phyloP scores from a whole-genome alignment of 169 alveolate genomes.

The Plasmodium chabaudi region DNA sequence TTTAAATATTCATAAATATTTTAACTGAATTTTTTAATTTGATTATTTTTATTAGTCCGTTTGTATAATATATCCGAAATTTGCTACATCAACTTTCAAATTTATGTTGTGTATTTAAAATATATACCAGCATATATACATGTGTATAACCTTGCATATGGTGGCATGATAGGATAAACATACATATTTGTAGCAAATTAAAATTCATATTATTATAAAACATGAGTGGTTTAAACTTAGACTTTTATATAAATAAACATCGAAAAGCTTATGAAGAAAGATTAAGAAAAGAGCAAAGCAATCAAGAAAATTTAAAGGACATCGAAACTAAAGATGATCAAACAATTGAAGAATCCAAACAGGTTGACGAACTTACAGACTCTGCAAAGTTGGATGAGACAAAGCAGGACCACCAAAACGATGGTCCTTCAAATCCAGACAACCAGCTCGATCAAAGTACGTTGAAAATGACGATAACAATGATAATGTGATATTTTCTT shows the following conservation, averaged over 20 bases:
- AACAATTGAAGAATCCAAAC: not conserved
- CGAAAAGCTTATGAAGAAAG: conserved; percentile 70
- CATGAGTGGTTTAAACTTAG: conserved; percentile 41
- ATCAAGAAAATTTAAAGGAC: not conserved
- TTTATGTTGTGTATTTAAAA: too few species aligned
- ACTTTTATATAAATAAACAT: conserved; percentile 68
- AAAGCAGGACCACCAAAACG: not conserved
- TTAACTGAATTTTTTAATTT: too few species aligned
- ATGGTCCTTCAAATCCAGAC: conserved; percentile 20
- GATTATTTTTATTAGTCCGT: too few species aligned
- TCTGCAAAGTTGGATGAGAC: not conserved
- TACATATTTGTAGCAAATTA: too few species aligned
- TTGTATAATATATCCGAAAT: too few species aligned
- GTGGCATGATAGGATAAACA: too few species aligned
- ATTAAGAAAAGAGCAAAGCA: conserved; percentile 30
- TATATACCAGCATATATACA: too few species aligned
- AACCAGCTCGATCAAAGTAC: not conserved
- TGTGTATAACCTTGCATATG: too few species aligned
- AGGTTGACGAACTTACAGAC: not conserved
- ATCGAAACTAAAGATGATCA: not conserved
- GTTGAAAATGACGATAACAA: too few species aligned
- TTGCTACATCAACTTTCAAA: too few species aligned
- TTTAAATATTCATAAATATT: too few species aligned
- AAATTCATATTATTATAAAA: not conserved
- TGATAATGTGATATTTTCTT: not conserved